Evolutionary conservation across 2,329 filamentous ascomycete genomes (phyloP).

Genomic region (Fusarium algeriense): DNA sequence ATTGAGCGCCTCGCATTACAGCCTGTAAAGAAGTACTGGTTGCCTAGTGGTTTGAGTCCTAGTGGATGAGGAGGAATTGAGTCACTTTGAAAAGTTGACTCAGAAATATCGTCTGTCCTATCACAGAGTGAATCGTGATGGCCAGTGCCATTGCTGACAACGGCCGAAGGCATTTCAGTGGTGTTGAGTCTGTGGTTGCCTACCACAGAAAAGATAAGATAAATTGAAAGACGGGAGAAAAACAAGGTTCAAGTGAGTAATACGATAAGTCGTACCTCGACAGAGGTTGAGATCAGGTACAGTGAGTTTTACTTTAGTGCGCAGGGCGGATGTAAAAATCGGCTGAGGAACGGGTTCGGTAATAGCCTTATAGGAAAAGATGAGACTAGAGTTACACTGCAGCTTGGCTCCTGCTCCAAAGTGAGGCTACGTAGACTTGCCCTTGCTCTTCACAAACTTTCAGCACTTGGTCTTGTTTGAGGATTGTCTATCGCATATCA

Average conservation of each 20-base stretch:
- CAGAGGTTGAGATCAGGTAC: constrained; percentile 7
- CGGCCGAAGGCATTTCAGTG: constrained; percentile 39
- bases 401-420: constrained; percentile 10
- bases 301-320: constrained; percentile 38
- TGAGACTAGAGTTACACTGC: constrained; percentile 23
- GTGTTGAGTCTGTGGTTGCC: constrained; percentile 4
- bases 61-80: constrained; percentile 83
- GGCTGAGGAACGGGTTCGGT: constrained; percentile 33
- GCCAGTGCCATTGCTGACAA: constrained; percentile 17
- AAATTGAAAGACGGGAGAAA: background rate
- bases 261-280: constrained; percentile 9
- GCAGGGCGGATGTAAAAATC: constrained; percentile 37
- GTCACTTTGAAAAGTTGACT: constrained; percentile 48
- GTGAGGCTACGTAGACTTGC: background rate
- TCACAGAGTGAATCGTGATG: constrained; percentile 38
- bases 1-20: constrained; percentile 75
- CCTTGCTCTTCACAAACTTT: background rate
- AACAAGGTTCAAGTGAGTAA: constrained; percentile 28
- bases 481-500: background rate
- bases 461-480: background rate
- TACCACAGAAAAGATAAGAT: constrained; percentile 1
- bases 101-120: constrained; percentile 39
- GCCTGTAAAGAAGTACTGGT: constrained; percentile 76
- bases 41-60: constrained; percentile 87
- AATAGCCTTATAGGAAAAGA: constrained; percentile 7